These are phyloP conservation scores for Pyrus betulifolia DNA, from an alignment of 306 rosid genomes.

Conservation along the genomic window DNA sequence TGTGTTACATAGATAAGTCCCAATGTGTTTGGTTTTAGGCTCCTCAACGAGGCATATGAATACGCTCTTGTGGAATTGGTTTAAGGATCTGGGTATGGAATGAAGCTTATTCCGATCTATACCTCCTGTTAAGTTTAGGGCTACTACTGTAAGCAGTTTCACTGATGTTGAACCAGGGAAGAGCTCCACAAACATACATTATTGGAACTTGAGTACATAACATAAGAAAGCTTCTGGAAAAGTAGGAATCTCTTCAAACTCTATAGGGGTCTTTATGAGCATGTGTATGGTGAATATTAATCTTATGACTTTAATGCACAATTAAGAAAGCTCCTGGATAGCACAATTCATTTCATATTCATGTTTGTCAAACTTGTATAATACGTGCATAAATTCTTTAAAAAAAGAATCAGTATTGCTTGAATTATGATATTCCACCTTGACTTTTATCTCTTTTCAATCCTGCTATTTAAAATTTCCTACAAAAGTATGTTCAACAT, in stretches of 20 bases:
- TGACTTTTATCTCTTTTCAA: not conserved
- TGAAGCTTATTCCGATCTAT: not conserved
- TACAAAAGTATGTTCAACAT: not conserved
- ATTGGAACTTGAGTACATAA: not conserved
- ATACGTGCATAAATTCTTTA: not conserved
- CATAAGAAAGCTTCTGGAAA: not conserved
- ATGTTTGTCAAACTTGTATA: not conserved
- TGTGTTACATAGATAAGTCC: not conserved
- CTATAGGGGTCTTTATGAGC: not conserved
- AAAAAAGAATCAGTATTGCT: not conserved
- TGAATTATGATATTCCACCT: not conserved
- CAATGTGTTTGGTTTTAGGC: not conserved
- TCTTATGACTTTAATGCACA: no score
- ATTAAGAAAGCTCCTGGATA: no score
- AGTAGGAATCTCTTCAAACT: not conserved
- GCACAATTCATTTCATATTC: not conserved
- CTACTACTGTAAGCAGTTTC: not conserved
- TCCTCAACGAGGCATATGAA: not conserved
- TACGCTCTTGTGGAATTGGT: not conserved
- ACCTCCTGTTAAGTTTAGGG: not conserved
- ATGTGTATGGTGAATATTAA: not conserved
- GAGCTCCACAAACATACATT: not conserved
- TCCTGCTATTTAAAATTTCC: not conserved
- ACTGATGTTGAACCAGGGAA: not conserved
- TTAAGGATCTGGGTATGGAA: not conserved